Percentiles rank a stretch among this genome's conserved stretches.
Evolutionary conservation across 2,329 filamentous ascomycete species (phyloP).

Genomic region (Hymenoscyphus occultus): DNA sequence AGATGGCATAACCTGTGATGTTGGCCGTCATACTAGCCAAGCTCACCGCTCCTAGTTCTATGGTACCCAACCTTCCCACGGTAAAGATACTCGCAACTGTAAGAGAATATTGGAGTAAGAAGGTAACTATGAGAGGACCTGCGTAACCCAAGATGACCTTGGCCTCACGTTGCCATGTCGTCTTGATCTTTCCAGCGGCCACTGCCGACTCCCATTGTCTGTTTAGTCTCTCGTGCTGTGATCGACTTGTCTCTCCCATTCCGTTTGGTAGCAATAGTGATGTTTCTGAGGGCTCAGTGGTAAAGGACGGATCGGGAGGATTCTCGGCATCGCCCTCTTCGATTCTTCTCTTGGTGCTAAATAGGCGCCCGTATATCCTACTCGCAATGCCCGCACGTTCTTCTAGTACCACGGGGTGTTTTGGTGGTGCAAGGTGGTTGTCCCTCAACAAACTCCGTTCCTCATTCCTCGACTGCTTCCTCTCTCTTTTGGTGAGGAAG

Average conservation of each 20-base stretch:
- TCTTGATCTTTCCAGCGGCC: conserved; percentile 74
- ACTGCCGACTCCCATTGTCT: conserved; percentile 86
- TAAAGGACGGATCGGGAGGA: conserved; percentile 19
- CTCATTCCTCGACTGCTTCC: conserved; percentile 54
- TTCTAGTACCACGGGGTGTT: conserved; percentile 43
- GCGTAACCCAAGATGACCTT: conserved; percentile 76
- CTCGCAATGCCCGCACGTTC: conserved; percentile 36
- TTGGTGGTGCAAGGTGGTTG: conserved; percentile 63
- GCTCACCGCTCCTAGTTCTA: conserved; percentile 65
- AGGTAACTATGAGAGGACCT: conserved; percentile 68
- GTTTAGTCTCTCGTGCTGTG: conserved; percentile 58
- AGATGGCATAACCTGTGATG: conserved; percentile 73
- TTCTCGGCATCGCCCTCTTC: conserved; percentile 42
- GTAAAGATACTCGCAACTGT: conserved; percentile 80
- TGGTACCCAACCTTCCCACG: conserved; percentile 70
- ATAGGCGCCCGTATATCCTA: conserved; percentile 44
- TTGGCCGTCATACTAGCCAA: conserved; percentile 75
- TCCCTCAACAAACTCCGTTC: conserved; percentile 61
- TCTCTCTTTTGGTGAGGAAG: conserved; percentile 52
- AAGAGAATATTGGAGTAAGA: conserved; percentile 77
- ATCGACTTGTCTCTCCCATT: conserved; percentile 42
- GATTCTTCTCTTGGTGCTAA: conserved; percentile 53
- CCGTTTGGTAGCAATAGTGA: conserved; percentile 42
- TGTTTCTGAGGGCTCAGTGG: conserved; percentile 39
- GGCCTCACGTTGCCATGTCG: conserved; percentile 86